A percentile compares a stretch with the other conserved stretches of the same genome.
These are phyloP conservation scores for Cytidiella melzeri DNA, from an alignment of 768 basidiomycete genomes.

Conservation along the genomic window DNA sequence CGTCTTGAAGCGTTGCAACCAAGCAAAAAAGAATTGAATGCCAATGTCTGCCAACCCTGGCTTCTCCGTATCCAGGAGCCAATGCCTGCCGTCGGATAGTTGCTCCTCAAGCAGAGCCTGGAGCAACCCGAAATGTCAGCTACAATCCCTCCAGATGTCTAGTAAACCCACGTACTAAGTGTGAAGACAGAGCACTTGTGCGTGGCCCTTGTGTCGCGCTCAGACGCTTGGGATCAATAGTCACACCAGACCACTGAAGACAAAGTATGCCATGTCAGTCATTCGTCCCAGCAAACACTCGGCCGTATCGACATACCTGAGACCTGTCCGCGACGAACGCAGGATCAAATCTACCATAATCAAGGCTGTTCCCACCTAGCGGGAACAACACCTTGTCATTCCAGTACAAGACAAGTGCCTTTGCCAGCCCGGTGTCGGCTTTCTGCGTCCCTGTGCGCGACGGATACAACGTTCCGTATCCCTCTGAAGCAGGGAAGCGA, in stretches of 20 bases:
- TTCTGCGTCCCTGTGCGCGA: conserved; percentile 33
- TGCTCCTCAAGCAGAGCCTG: conserved; percentile 37
- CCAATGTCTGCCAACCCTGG: conserved; percentile 50
- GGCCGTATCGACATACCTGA: conserved; percentile 27
- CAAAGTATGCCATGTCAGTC: background rate
- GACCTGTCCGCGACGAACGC: conserved; percentile 45
- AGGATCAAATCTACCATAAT: conserved; percentile 42
- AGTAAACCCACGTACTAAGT: conserved; percentile 41
- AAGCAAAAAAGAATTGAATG: conserved; percentile 41
- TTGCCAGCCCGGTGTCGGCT: conserved; percentile 41
- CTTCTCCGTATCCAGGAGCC: conserved; percentile 48
- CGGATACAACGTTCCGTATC: conserved; percentile 44
- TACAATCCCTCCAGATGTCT: too few species aligned
- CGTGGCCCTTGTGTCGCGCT: conserved; percentile 24
- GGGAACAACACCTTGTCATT: conserved; percentile 39
- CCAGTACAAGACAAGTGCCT: conserved; percentile 42
- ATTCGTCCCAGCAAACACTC: conserved; percentile 20
- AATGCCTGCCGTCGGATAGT: conserved; percentile 47
- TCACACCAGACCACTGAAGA: conserved; percentile 22
- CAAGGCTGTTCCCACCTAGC: conserved; percentile 33
- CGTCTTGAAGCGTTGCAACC: conserved; percentile 34
- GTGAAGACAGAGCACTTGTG: conserved; percentile 37
- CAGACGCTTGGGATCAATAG: conserved; percentile 36
- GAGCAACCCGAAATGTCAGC: background rate
- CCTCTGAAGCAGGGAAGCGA: conserved; percentile 43